Percentiles rank a stretch among this genome's conserved stretches.
phyloP scores from a whole-genome alignment of 2,329 filamentous ascomycete genomes.

The Sodiomyces alkalinus region DNA sequence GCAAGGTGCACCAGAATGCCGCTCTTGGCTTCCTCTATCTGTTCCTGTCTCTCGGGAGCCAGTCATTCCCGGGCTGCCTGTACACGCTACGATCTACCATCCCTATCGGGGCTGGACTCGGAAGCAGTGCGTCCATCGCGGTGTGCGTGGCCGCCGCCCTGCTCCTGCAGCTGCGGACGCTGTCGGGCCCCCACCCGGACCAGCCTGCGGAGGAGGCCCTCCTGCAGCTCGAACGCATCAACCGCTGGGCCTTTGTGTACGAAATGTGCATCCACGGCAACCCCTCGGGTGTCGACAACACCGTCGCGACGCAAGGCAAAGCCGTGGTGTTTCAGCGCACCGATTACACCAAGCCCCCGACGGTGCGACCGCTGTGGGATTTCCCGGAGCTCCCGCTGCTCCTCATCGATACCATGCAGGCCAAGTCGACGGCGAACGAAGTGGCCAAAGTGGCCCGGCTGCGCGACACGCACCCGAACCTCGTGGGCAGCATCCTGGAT shows the following conservation, averaged over 20 bases:
- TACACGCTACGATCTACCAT: slow-evolving; percentile 91
- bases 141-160: slow-evolving; percentile 79
- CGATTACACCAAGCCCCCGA: slow-evolving; percentile 63
- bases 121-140: slow-evolving; percentile 85
- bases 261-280: slow-evolving; percentile 98
- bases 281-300: slow-evolving; percentile 93
- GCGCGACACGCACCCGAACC: slow-evolving; percentile 53
- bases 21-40: slow-evolving; percentile 84
- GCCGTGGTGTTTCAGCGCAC: slow-evolving; percentile 78
- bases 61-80: slow-evolving; percentile 63
- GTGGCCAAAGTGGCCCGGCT: slow-evolving; percentile 73
- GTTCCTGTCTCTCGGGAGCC: slow-evolving; percentile 72
- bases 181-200: slow-evolving; percentile 83
- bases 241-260: slow-evolving; percentile 91
- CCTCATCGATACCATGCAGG: slow-evolving; percentile 75
- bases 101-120: slow-evolving; percentile 79
- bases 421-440: slow-evolving; percentile 72
- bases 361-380: slow-evolving; percentile 61
- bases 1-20: slow-evolving; percentile 72
- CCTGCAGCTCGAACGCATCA: slow-evolving; percentile 85
- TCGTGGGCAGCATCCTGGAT: slow-evolving; percentile 69
- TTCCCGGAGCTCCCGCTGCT: slow-evolving; percentile 88
- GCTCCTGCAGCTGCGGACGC: slow-evolving; percentile 71
- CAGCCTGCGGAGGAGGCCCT: slow-evolving; percentile 80
- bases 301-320: slow-evolving; percentile 83